Base-by-base conservation (phyloP, 805 yeast species). In the Schizosaccharomyces pombe region DNA sequence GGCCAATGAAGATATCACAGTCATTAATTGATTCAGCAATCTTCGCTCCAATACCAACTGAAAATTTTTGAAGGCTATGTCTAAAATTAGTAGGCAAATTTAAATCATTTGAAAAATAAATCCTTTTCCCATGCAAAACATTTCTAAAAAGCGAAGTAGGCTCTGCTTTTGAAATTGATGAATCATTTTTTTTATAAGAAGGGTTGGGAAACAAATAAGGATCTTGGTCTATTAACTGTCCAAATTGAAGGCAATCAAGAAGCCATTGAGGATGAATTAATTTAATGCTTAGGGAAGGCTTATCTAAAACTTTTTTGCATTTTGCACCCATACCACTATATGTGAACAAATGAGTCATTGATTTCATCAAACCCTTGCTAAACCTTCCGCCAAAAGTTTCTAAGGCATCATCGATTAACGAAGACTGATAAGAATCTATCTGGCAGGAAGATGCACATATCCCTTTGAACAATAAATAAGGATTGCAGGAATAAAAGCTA, bases 151-250 rank as follows among this genome's bases (percentile, higher is more conserved):
- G 16, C 5, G 12, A 37, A 37, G n/a, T 6, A 8, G n/a, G 11
- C n/a, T 37, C 14, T 5, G 22, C n/a, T n/a, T n/a, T n/a, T n/a
- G n/a, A n/a, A n/a, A n/a, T n/a, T n/a, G n/a, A n/a, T n/a, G n/a
- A n/a, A n/a, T n/a, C n/a, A n/a, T 37, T 37, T 24, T n/a, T 19
- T 3, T 11, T 6, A 37, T 16, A 14, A 22, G 58, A 55, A 1
- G 68, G 64, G 43, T 63, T 64, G 40, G 72, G 70, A n/a, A 80
- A 63, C 16, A 73, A 59, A 62, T 80, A 83, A 1, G 74, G 73
- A 0, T 62, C 56, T 54, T 77, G 87, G 54, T 74, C 75, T 9
- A 81, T 64, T 53, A 66, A 71, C 51, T 9, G 14, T n/a, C 49
- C 49, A 5, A 16, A 29, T 16, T 24, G 8, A 28, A 39, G n/a